Conservation (phyloP, 768 basidiomycete species). For the Leccinum incarnatum region DNA sequence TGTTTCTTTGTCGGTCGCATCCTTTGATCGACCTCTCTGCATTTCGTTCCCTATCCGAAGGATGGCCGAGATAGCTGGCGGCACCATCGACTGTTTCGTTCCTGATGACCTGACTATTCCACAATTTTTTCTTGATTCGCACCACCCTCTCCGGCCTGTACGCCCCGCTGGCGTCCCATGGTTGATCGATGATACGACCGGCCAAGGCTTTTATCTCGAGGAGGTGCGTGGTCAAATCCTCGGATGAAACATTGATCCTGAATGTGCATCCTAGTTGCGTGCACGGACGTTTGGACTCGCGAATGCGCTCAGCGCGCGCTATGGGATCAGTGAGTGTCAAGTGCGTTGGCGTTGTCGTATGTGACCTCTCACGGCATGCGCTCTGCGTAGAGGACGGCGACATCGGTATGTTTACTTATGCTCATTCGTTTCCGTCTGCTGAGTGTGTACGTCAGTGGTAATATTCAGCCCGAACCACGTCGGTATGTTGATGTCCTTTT, state of each 20-base stretch:
- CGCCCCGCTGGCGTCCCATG: constrained; percentile 48
- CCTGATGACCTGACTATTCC: constrained; percentile 64
- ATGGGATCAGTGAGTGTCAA: constrained; percentile 42
- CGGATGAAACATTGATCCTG: not conserved
- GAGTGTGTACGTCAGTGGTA: constrained; percentile 42
- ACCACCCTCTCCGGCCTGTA: constrained; percentile 42
- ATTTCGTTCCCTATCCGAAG: not conserved
- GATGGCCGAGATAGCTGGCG: constrained; percentile 27
- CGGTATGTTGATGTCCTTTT: constrained; percentile 36
- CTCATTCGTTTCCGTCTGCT: not conserved
- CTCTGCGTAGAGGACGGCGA: constrained; percentile 42
- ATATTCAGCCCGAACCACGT: constrained; percentile 64
- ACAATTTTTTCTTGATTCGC: constrained; percentile 60
- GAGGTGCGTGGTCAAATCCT: constrained; percentile 39
- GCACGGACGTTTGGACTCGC: constrained; percentile 51
- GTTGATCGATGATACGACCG: constrained; percentile 60
- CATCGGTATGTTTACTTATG: constrained; percentile 40
- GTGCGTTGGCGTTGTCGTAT: constrained; percentile 3
- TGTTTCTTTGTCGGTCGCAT: no score
- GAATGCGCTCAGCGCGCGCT: constrained; percentile 48
- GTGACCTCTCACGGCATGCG: constrained; percentile 1
- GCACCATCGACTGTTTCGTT: constrained; percentile 37
- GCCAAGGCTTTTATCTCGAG: constrained; percentile 39
- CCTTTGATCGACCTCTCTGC: no score
- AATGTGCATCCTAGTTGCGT: constrained; percentile 30